These are phyloP conservation scores for Entrophospora sp. DNA, from an alignment of 192 early-diverging fungal genomes.

Conservation along the genomic window DNA sequence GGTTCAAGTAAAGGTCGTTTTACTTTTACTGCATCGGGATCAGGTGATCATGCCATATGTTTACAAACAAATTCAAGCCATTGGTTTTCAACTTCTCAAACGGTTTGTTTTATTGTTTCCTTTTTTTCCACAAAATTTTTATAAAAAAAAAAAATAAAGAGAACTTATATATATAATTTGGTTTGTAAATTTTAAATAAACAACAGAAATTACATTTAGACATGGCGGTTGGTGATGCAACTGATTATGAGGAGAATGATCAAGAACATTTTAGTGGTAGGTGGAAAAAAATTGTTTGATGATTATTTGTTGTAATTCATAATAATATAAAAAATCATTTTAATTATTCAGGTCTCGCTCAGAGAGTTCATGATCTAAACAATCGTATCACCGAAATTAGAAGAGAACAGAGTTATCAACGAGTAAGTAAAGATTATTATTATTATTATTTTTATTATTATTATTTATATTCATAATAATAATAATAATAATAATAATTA, in stretches of 20 bases:
- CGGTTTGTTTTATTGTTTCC: conserved; percentile 35
- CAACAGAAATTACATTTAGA: conserved; percentile 49
- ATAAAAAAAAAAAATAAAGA: background rate
- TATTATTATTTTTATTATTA: background rate
- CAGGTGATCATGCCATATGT: conserved; percentile 90
- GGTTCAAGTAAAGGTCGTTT: conserved; percentile 69
- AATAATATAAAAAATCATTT: too few species aligned
- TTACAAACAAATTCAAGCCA: conserved; percentile 53
- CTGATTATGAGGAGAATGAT: conserved; percentile 38
- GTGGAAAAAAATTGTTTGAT: too few species aligned
- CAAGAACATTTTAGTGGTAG: conserved; percentile 18
- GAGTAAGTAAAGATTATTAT: conserved; percentile 41
- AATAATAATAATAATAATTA: too few species aligned
- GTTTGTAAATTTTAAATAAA: too few species aligned
- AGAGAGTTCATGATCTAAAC: conserved; percentile 74
- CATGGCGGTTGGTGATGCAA: conserved; percentile 58
- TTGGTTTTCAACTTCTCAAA: conserved; percentile 67
- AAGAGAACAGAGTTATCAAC: conserved; percentile 83
- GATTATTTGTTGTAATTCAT: too few species aligned
- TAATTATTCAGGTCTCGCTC: conserved; percentile 70
- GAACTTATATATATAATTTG: too few species aligned
- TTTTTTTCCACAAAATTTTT: background rate
- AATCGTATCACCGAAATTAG: conserved; percentile 71
- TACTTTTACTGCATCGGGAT: conserved; percentile 80
- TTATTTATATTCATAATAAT: too few species aligned